phyloP scores from a whole-genome alignment of 2,329 filamentous ascomycete species.

The Elsinoe batatas region DNA sequence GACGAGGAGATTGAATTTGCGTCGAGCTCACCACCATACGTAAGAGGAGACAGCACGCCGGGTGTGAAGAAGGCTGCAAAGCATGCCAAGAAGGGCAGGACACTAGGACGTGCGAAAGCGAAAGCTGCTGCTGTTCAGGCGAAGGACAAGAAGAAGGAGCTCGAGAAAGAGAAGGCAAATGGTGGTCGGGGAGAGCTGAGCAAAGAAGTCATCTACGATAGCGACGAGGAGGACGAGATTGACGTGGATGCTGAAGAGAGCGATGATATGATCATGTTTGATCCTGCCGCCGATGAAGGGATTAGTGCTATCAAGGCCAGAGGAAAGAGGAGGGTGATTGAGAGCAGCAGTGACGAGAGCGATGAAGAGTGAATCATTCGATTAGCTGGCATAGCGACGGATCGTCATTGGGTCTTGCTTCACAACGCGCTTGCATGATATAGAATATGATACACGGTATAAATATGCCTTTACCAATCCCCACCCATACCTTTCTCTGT shows the following conservation, averaged over 20 bases:
- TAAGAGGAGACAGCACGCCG: background rate
- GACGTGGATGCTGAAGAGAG: background rate
- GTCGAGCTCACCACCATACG: slow-evolving; percentile 22
- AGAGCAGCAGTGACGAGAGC: slow-evolving; percentile 16
- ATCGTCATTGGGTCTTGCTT: too few species aligned
- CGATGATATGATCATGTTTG: background rate
- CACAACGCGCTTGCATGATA: too few species aligned
- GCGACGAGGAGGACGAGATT: slow-evolving; percentile 14
- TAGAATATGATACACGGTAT: too few species aligned
- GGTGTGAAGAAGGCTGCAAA: slow-evolving; percentile 6
- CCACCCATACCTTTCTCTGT: too few species aligned
- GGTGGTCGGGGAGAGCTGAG: slow-evolving; percentile 12
- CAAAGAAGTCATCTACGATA: slow-evolving; percentile 13
- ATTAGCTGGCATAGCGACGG: background rate
- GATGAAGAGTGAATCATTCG: slow-evolving; percentile 11
- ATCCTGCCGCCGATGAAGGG: background rate
- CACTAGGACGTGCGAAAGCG: background rate
- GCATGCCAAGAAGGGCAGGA: background rate
- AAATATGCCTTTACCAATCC: too few species aligned
- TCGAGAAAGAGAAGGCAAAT: slow-evolving; percentile 2
- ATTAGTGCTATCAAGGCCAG: slow-evolving; percentile 1
- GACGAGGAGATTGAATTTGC: slow-evolving; percentile 29
- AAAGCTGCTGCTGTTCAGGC: background rate
- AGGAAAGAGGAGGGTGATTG: slow-evolving; percentile 14
- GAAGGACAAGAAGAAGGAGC: background rate